These are phyloP conservation scores for Pharnaceum exiguum DNA, from an alignment of 148 eudicot species.

Conservation along the genomic window DNA sequence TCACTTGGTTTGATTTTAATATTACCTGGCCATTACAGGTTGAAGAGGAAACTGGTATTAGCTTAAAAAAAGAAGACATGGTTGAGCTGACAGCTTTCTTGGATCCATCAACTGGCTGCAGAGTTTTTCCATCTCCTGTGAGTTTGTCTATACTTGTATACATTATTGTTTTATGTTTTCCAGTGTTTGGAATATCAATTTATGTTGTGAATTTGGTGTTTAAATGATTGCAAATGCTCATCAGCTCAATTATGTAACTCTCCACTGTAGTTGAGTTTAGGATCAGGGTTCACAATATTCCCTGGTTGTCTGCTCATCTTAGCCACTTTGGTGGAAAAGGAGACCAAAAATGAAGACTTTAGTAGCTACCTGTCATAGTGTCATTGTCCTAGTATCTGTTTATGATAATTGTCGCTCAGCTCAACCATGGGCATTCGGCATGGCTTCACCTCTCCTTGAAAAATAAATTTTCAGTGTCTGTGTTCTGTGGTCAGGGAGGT, in stretches of 20 bases:
- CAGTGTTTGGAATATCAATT: background rate
- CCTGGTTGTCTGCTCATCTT: no score
- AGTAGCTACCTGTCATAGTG: no score
- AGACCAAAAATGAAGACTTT: no score
- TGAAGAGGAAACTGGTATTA: slow-evolving; percentile 87
- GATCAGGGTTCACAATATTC: no score
- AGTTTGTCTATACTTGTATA: background rate
- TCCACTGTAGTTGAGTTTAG: no score
- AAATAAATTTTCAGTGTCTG: background rate
- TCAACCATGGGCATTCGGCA: no score
- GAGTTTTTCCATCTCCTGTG: slow-evolving; percentile 91
- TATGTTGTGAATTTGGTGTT: background rate
- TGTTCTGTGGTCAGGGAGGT: slow-evolving; percentile 54
- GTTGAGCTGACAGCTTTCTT: slow-evolving; percentile 78
- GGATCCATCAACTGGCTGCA: slow-evolving; percentile 82
- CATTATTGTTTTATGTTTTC: background rate
- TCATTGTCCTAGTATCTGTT: no score
- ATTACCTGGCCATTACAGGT: slow-evolving; percentile 44
- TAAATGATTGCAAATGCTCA: no score
- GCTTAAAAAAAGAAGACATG: slow-evolving; percentile 66
- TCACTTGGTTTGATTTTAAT: background rate
- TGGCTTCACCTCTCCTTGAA: no score
- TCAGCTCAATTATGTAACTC: no score
- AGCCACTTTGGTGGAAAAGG: no score
- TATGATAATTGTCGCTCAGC: no score